phyloP scores from a whole-genome alignment of 495 filamentous ascomycete genomes.

The Hypoxylon lienhwacheense region DNA sequence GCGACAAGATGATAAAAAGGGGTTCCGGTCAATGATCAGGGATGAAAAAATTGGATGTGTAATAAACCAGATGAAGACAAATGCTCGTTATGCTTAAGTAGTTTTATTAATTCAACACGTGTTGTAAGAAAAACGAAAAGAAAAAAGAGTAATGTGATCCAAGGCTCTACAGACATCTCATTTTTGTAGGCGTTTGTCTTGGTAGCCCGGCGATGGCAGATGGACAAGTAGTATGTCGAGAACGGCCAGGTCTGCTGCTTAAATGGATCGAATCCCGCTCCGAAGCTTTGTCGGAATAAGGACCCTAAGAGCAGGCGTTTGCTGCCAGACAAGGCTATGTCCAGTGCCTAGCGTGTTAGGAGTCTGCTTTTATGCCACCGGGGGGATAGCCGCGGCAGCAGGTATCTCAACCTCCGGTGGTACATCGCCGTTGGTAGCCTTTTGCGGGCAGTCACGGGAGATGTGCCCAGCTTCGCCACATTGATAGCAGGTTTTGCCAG shows the following conservation, averaged over 20 bases:
- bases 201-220: conserved; percentile 11
- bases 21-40: conserved; percentile 1
- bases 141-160: conserved; percentile 23
- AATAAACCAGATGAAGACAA: conserved; percentile 19
- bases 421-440: conserved; percentile 53
- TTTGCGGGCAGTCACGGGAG: conserved; percentile 86
- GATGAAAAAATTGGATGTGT: conserved; percentile 8
- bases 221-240: background rate
- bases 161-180: conserved; percentile 12
- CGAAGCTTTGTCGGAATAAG: background rate
- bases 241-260: background rate
- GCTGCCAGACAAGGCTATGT: conserved; percentile 1
- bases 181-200: conserved; percentile 1
- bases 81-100: conserved; percentile 30
- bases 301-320: background rate
- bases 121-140: no score
- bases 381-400: conserved; percentile 38
- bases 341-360: conserved; percentile 1
- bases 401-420: conserved; percentile 42
- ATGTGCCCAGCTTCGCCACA: conserved; percentile 96
- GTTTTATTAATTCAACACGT: conserved; percentile 30
- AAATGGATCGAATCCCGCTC: conserved; percentile 1
- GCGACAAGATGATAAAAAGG: conserved; percentile 10
- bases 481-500: conserved; percentile 98
- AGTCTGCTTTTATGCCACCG: conserved; percentile 37